phyloP scores from a whole-genome alignment of 371 early-diverging fungal genomes.

The Paraphysoderma sedebokerense region DNA sequence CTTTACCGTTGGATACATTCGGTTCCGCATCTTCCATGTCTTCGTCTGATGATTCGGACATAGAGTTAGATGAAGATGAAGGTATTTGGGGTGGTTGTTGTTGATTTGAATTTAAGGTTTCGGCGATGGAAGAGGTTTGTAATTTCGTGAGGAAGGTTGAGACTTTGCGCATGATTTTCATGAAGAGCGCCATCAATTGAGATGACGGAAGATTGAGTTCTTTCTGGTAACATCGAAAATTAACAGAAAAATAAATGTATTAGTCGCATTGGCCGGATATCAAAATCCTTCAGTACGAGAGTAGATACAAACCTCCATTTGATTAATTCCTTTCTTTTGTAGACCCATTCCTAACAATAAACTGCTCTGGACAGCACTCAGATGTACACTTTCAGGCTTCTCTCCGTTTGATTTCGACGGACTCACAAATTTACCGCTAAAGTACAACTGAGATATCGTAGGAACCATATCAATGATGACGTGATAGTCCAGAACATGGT shows the following conservation, averaged over 20 bases:
- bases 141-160: slow-evolving; percentile 40
- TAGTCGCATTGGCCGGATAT: too few relatives aligned
- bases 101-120: slow-evolving; percentile 5
- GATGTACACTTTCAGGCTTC: slow-evolving; percentile 18
- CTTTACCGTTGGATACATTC: not conserved
- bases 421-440: slow-evolving; percentile 31
- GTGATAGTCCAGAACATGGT: slow-evolving; percentile 91
- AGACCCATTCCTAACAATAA: slow-evolving; percentile 75
- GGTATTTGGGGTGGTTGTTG: not conserved
- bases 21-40: slow-evolving; percentile 1
- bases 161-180: slow-evolving; percentile 67
- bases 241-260: not conserved
- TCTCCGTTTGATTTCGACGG: slow-evolving; percentile 2
- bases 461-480: slow-evolving; percentile 87
- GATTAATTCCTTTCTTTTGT: slow-evolving; percentile 78
- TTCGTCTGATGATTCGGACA: slow-evolving; percentile 6
- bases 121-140: slow-evolving; percentile 22
- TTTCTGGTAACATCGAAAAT: slow-evolving; percentile 16
- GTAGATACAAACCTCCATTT: slow-evolving; percentile 58
- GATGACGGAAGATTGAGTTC: slow-evolving; percentile 67
- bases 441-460: slow-evolving; percentile 55
- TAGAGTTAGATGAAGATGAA: not conserved
- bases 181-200: slow-evolving; percentile 84
- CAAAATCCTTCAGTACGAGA: too few relatives aligned
- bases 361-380: slow-evolving; percentile 76